These are phyloP conservation scores for Ustilago loliicola DNA, from an alignment of 1,284 basidiomycete genomes.

Conservation along the genomic window DNA sequence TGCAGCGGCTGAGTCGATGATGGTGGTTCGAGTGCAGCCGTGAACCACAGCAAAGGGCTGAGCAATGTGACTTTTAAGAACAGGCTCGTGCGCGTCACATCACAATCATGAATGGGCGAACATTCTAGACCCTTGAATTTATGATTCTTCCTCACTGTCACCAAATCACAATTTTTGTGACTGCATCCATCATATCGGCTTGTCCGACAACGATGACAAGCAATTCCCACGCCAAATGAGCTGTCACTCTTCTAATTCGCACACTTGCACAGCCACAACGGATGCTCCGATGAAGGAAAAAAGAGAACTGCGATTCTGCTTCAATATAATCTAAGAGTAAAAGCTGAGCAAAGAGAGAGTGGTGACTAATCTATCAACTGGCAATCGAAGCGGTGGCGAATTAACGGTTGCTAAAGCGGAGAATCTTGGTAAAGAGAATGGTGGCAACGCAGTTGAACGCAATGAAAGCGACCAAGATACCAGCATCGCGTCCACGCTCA, in stretches of 20 bases:
- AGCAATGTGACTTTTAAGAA: conserved; percentile 10
- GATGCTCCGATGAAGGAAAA: too few species aligned
- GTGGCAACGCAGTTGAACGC: conserved; percentile 54
- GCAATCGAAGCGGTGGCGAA: not conserved
- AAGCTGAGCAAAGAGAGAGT: too few species aligned
- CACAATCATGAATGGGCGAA: too few species aligned
- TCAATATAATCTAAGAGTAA: too few species aligned
- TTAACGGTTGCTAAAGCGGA: conserved; percentile 55
- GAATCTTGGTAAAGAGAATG: conserved; percentile 50
- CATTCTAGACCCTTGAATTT: not conserved
- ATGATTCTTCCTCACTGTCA: too few species aligned
- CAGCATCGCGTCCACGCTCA: conserved; percentile 55
- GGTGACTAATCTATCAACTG: not conserved
- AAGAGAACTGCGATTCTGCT: too few species aligned
- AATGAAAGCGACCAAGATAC: conserved; percentile 60
- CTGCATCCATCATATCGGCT: not conserved
- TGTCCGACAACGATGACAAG: not conserved
- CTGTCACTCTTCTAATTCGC: too few species aligned
- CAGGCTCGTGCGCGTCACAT: not conserved
- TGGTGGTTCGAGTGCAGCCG: not conserved
- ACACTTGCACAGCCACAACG: too few species aligned
- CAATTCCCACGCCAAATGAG: too few species aligned
- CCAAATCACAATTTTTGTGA: too few species aligned
- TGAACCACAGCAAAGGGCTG: conserved; percentile 7
- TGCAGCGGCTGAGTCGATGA: not conserved